Evolutionary conservation across 768 basidiomycete species (phyloP), one percentile per base, ranked within the genome.

Genomic region (Trametes elegans): DNA sequence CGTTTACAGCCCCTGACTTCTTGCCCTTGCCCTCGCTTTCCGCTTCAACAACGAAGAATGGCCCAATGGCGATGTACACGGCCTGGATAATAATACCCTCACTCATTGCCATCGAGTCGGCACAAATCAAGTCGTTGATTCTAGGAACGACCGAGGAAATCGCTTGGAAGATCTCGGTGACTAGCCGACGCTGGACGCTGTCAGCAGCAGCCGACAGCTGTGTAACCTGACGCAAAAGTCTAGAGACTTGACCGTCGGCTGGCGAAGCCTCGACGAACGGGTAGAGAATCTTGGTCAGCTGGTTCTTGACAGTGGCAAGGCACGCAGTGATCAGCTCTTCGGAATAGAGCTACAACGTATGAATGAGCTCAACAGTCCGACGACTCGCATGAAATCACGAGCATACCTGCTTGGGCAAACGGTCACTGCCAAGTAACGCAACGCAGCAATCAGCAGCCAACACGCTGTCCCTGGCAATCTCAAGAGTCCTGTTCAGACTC

Each of bases 1-100:
- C 35, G n/a, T 14, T 44, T 16, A 42, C 46, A 18, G 21, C 35
- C 11, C 28, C 18, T 2, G 47, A 35, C 35, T 59, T 87, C 72
- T 81, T 82, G 10, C 72, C 68, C 42, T 84, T 82, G 35, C 74
- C 73, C 28, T 87, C 85, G 3, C 70, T 74, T 0, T 76, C 74
- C 11, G 76, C 73, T 36, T 92, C 91, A n/a, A 83, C 83, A 5
- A 93, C 84, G 65, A 98, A 98, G 68, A 98, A 94, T 0, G 96
- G 95, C 7, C 90, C 91, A 60, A 98, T 93, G 3, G 93, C 83
- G 47, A 98, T 87, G 69, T 96, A 98, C 3, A 97, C 90, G 0
- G 87, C 85, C 61, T 91, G 87, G 46, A 98, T 97, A 64, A 98
- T 89, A 62, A 98, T 90, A 0, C 84, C 71, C 58, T 98, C 97